These are phyloP conservation scores for Lepidium aucheri DNA, from an alignment of 345 rosid species.

Conservation along the genomic window DNA sequence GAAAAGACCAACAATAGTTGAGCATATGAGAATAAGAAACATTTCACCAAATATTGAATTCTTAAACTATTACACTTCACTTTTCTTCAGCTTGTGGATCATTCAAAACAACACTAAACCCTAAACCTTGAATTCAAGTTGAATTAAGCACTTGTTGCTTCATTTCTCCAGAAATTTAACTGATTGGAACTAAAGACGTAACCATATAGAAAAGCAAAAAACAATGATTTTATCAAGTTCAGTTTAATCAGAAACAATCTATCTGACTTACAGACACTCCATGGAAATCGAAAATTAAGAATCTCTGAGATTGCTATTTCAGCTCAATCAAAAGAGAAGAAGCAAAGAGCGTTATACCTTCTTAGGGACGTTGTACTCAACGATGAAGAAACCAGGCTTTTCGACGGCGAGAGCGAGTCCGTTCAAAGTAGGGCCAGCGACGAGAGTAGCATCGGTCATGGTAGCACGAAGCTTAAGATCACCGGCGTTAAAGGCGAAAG, in stretches of 20 bases:
- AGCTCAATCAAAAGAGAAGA: background rate
- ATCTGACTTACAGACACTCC: too few species aligned
- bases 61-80: background rate
- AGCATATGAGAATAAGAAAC: background rate
- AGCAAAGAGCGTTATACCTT: conserved; percentile 30
- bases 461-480: conserved; percentile 72
- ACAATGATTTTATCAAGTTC: background rate
- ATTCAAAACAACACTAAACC: background rate
- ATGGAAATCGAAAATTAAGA: background rate
- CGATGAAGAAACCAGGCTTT: conserved; percentile 73
- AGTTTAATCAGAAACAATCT: background rate
- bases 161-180: background rate
- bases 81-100: background rate
- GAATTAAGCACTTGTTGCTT: background rate
- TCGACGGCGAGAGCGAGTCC: conserved; percentile 70
- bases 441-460: conserved; percentile 75
- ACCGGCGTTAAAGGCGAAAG: conserved; percentile 49
- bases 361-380: conserved; percentile 77
- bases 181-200: background rate
- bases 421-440: conserved; percentile 67
- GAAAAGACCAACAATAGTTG: background rate
- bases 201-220: background rate
- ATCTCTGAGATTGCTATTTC: background rate
- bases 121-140: background rate
- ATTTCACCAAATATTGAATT: background rate